Evolutionary conservation across 805 yeast genomes (phyloP).

Genomic region (Candida oleophila): DNA sequence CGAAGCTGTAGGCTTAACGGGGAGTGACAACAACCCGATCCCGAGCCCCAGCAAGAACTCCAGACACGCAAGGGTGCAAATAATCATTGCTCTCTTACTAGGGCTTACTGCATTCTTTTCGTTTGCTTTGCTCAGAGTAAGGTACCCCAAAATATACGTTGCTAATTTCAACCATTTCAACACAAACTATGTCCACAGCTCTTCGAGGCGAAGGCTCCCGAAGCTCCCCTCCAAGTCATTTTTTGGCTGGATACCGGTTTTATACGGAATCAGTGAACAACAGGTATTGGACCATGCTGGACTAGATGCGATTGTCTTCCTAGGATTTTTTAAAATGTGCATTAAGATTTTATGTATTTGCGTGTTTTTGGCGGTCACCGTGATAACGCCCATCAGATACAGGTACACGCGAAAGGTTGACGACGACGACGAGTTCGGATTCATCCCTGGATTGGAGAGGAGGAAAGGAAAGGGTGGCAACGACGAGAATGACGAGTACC

Average conservation of each 20-base stretch:
- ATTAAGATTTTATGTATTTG: constrained; percentile 65
- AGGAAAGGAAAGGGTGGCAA: neutral
- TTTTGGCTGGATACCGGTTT: constrained; percentile 79
- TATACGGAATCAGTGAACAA: constrained; percentile 64
- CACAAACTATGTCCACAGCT: constrained; percentile 39
- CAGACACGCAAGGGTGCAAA: constrained; percentile 75
- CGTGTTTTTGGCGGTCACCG: constrained; percentile 64
- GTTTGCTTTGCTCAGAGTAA: constrained; percentile 69
- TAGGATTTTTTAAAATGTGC: constrained; percentile 88
- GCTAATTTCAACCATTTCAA: constrained; percentile 63
- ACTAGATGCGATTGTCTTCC: constrained; percentile 86
- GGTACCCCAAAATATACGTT: constrained; percentile 81
- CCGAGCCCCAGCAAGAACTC: constrained; percentile 15
- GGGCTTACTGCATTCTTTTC: constrained; percentile 68
- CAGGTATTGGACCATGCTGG: constrained; percentile 90
- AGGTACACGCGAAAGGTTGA: constrained; percentile 68
- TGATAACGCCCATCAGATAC: constrained; percentile 83
- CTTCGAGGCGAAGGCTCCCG: constrained; percentile 55
- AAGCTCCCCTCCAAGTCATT: constrained; percentile 52
- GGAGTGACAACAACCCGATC: constrained; percentile 6
- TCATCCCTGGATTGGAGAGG: neutral
- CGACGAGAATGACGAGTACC: constrained; percentile 30
- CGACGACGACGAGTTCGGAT: constrained; percentile 16
- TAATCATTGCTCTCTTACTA: constrained; percentile 62
- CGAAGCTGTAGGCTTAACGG: constrained; percentile 11